phyloP scores from a whole-genome alignment of 352 stramenopile genomes.

The Phytopythium cucurbitacearum region DNA sequence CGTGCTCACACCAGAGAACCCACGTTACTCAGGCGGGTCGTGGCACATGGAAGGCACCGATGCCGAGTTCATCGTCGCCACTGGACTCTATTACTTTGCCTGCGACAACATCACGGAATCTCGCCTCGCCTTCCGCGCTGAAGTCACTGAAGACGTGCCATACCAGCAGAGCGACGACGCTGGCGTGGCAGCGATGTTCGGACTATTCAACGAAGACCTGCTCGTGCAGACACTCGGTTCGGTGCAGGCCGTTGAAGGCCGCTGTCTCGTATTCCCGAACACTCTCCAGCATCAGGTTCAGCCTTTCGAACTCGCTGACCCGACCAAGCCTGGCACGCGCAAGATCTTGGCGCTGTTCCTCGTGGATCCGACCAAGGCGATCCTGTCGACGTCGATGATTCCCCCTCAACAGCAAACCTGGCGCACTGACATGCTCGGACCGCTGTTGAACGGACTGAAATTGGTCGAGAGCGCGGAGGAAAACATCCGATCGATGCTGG shows the following conservation, averaged over 20 bases:
- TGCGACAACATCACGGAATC: conserved; percentile 43
- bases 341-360: conserved; percentile 54
- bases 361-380: conserved; percentile 21
- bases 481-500: conserved; percentile 15
- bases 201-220: conserved; percentile 11
- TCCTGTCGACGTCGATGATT: conserved; percentile 31
- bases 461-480: conserved; percentile 10
- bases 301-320: conserved; percentile 35
- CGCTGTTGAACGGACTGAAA: conserved; percentile 6
- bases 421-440: conserved; percentile 10
- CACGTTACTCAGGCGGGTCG: conserved; percentile 27
- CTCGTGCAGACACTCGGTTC: conserved; percentile 22
- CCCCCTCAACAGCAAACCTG: conserved; percentile 36
- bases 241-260: conserved; percentile 14
- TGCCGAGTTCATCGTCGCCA: conserved; percentile 38
- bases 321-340: conserved; percentile 20
- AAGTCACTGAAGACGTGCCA: conserved; percentile 14
- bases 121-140: conserved; percentile 26
- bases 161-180: conserved; percentile 29
- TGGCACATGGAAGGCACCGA: conserved; percentile 53
- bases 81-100: conserved; percentile 47
- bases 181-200: conserved; percentile 25
- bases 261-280: conserved; percentile 41
- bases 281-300: conserved; percentile 37
- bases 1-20: conserved; percentile 31